A percentile compares a stretch with the other conserved stretches of the same genome.
These are phyloP conservation scores for Chytriomyces sp. DNA, from an alignment of 192 early-diverging fungal species.

Conservation along the genomic window DNA sequence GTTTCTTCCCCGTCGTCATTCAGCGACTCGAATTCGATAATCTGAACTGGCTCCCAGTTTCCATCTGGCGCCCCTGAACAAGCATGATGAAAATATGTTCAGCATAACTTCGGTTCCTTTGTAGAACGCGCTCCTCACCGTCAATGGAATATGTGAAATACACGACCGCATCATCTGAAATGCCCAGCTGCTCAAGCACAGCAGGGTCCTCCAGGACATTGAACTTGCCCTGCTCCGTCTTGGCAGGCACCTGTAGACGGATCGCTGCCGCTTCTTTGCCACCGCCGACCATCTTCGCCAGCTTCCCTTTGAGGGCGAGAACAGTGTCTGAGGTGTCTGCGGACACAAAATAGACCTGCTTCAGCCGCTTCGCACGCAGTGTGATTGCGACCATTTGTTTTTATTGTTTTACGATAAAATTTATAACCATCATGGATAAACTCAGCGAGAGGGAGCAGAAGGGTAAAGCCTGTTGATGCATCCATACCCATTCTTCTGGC, in stretches of 20 bases:
- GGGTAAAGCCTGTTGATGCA: background rate
- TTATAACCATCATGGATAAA: constrained; percentile 15
- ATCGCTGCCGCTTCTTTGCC: constrained; percentile 43
- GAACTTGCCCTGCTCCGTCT: constrained; percentile 33
- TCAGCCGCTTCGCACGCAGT: constrained; percentile 50
- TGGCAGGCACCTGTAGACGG: constrained; percentile 31
- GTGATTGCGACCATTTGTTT: constrained; percentile 17
- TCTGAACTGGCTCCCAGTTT: constrained; percentile 52
- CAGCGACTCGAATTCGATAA: constrained; percentile 53
- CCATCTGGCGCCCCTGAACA: constrained; percentile 24
- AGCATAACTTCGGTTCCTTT: constrained; percentile 9
- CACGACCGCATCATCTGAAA: constrained; percentile 45
- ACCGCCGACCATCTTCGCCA: constrained; percentile 31
- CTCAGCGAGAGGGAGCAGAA: constrained; percentile 9
- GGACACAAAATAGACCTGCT: constrained; percentile 51
- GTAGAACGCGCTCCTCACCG: background rate
- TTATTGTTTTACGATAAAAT: background rate
- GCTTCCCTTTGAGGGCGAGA: constrained; percentile 38
- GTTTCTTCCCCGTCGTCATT: constrained; percentile 39
- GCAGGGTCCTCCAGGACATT: constrained; percentile 47
- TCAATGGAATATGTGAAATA: constrained; percentile 43
- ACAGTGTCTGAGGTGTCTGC: constrained; percentile 41
- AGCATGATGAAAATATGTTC: background rate
- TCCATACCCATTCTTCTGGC: background rate
- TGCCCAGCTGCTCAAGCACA: constrained; percentile 51